Conservation (phyloP, 2,329 filamentous ascomycete species). For the Hirsutella minnesotensis region DNA sequence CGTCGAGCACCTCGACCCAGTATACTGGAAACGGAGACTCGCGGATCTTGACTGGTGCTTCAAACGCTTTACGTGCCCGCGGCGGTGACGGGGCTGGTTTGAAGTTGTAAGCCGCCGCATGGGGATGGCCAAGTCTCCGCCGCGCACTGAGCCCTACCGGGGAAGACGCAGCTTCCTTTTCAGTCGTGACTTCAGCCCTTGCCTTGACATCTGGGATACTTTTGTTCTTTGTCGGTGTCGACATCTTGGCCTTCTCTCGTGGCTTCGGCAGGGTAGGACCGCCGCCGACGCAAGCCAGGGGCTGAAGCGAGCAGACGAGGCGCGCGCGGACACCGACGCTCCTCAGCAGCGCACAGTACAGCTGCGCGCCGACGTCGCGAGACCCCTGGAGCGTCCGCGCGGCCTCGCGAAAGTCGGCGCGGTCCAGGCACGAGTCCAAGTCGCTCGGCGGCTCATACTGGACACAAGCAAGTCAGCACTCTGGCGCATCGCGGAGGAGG, state of each 20-base stretch:
- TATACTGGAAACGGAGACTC: slow-evolving; percentile 76
- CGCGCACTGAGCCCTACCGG: slow-evolving; percentile 25
- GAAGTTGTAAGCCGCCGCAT: slow-evolving; percentile 40
- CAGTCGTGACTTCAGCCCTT: slow-evolving; percentile 24
- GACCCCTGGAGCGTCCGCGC: slow-evolving; percentile 65
- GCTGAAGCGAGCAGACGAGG: slow-evolving; percentile 83
- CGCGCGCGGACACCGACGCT: slow-evolving; percentile 71
- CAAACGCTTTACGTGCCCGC: slow-evolving; percentile 17
- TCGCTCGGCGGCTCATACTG: slow-evolving; percentile 48
- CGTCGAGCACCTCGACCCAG: slow-evolving; percentile 88
- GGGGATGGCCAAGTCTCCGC: slow-evolving; percentile 40
- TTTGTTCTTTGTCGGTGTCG: slow-evolving; percentile 20
- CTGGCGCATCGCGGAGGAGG: background rate
- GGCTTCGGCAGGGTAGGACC: slow-evolving; percentile 36
- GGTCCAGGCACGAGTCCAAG: slow-evolving; percentile 56
- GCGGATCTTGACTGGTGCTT: slow-evolving; percentile 32
- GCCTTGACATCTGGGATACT: slow-evolving; percentile 19
- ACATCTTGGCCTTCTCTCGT: slow-evolving; percentile 15
- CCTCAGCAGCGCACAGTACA: slow-evolving; percentile 81
- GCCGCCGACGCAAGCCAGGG: slow-evolving; percentile 54
- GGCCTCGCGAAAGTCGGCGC: slow-evolving; percentile 59
- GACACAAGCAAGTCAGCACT: slow-evolving; percentile 12
- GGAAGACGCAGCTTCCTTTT: slow-evolving; percentile 8
- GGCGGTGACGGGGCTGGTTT: slow-evolving; percentile 30
- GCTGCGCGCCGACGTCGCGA: slow-evolving; percentile 76